These are phyloP conservation scores for Cystofilobasidium ferigula DNA, from an alignment of 768 basidiomycete species.

Conservation along the genomic window DNA sequence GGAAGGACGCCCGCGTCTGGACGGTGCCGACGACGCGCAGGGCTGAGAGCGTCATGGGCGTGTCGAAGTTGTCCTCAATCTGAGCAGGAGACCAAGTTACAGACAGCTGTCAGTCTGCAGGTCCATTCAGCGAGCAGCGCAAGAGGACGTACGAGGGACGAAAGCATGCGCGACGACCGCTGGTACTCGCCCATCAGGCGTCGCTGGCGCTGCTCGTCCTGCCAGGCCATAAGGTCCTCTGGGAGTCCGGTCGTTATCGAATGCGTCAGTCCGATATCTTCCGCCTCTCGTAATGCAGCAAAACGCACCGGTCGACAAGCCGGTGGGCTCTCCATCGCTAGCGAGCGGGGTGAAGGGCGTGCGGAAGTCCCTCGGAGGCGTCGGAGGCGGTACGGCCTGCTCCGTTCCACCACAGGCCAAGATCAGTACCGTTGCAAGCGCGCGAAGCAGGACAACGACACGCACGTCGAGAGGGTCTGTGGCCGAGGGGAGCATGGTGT, in stretches of 20 bases:
- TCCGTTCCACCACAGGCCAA: no score
- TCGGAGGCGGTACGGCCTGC: slow-evolving; percentile 7
- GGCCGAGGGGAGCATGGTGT: background rate
- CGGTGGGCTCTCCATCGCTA: slow-evolving; percentile 20
- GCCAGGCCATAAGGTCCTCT: slow-evolving; percentile 25
- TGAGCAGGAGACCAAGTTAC: background rate
- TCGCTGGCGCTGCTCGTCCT: slow-evolving; percentile 15
- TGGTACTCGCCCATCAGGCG: slow-evolving; percentile 20
- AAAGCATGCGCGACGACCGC: slow-evolving; percentile 8
- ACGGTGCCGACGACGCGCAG: slow-evolving; percentile 71
- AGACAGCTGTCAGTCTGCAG: background rate
- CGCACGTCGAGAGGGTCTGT: background rate
- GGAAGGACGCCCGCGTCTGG: slow-evolving; percentile 65
- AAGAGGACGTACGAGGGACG: background rate
- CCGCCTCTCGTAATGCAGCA: background rate
- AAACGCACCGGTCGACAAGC: slow-evolving; percentile 14
- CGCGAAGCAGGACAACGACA: background rate
- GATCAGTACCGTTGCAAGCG: background rate
- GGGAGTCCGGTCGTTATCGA: background rate
- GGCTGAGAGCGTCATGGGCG: slow-evolving; percentile 57
- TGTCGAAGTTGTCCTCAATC: slow-evolving; percentile 46
- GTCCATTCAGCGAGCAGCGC: background rate
- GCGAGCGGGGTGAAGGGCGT: slow-evolving; percentile 4
- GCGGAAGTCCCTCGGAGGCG: slow-evolving; percentile 4
- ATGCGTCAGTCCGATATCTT: background rate